Evolutionary conservation across 148 eudicot genomes (phyloP), one percentile per base, ranked within the genome.

Genomic region (Fagopyrum esculentum): DNA sequence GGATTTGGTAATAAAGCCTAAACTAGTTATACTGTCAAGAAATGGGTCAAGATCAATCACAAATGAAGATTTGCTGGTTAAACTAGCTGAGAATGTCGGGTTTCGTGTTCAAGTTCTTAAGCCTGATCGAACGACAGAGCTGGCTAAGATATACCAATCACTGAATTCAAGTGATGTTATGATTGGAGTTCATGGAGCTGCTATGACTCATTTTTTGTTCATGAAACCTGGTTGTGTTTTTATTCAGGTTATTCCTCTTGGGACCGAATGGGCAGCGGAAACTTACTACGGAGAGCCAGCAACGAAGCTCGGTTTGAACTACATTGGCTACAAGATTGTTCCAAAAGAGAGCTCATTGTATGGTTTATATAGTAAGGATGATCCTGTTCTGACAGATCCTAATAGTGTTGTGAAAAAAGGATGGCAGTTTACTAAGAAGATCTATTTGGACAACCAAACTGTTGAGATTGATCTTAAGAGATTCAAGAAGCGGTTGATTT

Each of bases 351-450:
- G 88, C 70, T 82, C 89, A 1, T 76, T 87, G 26, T 77, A 74
- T 49, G 75, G 56, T 6, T 51, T 69, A 30, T 84, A 82, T n/a
- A 68, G 75, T 29, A 61, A 63, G 19, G 57, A 78, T 78, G 79
- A 81, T 75, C 81, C 77, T 2, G 45, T 81, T 3, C 54, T 83
- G 15, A 29, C 40, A 55, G 71, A 82, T 76, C 85, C 82, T 19
- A 69, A 74, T 10, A 89, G 87, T 46, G 89, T 93, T 16, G 83
- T 73, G 73, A 50, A 46, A 35, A 89, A 84, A 73, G 97, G 97
- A 4, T 93, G 98, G 98, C 92, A 91, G 77, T 86, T 80, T n/a
- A 89, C 98, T 0, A 93, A 91, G 81, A 89, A 78, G 81, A 82
- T 93, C 19, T 93, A 93, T 74, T 83, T 93, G 73, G 94, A 91